Evolutionary conservation across 345 rosid species (phyloP).

Genomic region (Ailanthus altissimus): DNA sequence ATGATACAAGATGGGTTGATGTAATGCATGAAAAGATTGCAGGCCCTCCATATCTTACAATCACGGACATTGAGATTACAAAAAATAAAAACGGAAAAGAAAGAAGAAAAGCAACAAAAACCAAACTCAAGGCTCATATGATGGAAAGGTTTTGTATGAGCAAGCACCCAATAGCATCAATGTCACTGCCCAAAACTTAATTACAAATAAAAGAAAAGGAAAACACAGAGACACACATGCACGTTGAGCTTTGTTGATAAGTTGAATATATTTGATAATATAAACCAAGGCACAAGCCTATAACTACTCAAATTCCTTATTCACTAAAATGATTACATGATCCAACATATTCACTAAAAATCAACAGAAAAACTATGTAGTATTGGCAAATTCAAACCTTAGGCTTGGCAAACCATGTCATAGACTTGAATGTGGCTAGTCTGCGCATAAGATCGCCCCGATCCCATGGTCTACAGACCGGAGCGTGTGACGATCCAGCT

Average conservation of each 20-base stretch:
- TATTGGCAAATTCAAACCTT: constrained; percentile 41
- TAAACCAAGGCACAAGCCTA: background rate
- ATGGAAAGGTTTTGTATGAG: background rate
- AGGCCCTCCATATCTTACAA: background rate
- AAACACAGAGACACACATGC: no score
- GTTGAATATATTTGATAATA: background rate
- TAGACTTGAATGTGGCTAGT: constrained; percentile 83
- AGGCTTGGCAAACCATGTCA: constrained; percentile 97
- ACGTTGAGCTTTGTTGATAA: background rate
- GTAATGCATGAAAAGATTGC: no score
- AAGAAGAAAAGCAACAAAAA: background rate
- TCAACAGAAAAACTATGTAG: background rate
- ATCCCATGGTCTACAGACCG: constrained; percentile 86
- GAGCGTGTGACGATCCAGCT: constrained; percentile 44
- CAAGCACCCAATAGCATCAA: background rate
- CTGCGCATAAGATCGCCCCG: constrained; percentile 90
- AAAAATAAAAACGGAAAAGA: background rate
- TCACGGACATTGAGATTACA: background rate
- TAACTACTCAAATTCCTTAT: background rate
- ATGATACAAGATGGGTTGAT: background rate
- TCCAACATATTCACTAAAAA: background rate
- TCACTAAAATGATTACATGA: background rate
- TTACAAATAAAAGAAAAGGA: background rate
- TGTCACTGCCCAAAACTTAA: background rate
- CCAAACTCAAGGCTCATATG: background rate